phyloP scores from a whole-genome alignment of 2,329 filamentous ascomycete species.

The Trematosphaeria pertusa region DNA sequence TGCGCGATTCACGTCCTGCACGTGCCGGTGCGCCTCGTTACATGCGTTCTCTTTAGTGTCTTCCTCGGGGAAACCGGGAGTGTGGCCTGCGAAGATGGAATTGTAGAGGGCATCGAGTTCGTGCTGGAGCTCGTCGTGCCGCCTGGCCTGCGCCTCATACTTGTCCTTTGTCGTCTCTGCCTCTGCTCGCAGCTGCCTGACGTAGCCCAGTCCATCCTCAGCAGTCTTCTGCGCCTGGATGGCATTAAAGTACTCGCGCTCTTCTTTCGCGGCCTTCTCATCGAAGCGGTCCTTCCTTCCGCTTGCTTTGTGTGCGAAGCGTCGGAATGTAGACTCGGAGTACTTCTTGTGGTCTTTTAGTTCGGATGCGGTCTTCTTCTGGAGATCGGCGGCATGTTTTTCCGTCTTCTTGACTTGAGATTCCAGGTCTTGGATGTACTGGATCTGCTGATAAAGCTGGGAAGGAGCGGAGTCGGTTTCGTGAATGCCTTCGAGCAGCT shows the following conservation, averaged over 20 bases:
- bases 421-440: conserved; percentile 37
- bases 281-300: conserved; percentile 36
- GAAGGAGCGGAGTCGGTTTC: conserved; percentile 39
- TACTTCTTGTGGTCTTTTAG: conserved; percentile 44
- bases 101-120: conserved; percentile 40
- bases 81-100: conserved; percentile 41
- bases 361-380: conserved; percentile 27
- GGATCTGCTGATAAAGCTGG: conserved; percentile 38
- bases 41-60: conserved; percentile 35
- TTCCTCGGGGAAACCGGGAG: conserved; percentile 42
- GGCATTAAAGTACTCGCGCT: conserved; percentile 44
- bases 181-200: conserved; percentile 30
- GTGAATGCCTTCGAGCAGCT: conserved; percentile 33
- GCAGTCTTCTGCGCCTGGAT: conserved; percentile 41
- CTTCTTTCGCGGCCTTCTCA: conserved; percentile 44
- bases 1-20: conserved; percentile 19
- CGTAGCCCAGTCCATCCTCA: conserved; percentile 38
- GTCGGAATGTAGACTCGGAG: conserved; percentile 38
- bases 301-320: conserved; percentile 40
- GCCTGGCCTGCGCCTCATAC: conserved; percentile 22
- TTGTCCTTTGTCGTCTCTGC: conserved; percentile 26
- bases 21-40: conserved; percentile 17
- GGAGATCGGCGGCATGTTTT: conserved; percentile 24
- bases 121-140: conserved; percentile 28
- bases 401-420: conserved; percentile 27